Conservation (phyloP, 805 yeast genomes). For the Metschnikowia cubensis region DNA sequence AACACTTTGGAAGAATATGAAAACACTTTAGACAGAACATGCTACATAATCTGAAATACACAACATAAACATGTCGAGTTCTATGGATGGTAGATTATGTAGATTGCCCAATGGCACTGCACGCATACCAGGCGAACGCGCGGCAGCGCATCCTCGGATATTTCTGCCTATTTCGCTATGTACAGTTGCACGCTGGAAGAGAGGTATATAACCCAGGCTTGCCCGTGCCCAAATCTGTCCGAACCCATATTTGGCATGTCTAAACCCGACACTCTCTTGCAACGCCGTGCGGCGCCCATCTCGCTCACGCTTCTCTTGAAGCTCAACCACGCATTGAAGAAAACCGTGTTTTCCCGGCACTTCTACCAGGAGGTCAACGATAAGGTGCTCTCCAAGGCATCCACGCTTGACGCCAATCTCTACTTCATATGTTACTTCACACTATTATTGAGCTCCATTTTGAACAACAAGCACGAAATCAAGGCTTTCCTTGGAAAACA, state of each 20-base stretch:
- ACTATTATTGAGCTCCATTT: slow-evolving; percentile 31
- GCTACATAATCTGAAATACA: too few relatives aligned
- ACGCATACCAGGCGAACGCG: background rate
- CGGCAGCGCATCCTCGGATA: slow-evolving; percentile 3
- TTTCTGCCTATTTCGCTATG: background rate
- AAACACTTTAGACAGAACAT: too few relatives aligned
- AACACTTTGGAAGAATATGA: too few relatives aligned
- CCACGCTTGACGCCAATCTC: slow-evolving; percentile 37
- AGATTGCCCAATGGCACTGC: slow-evolving; percentile 1
- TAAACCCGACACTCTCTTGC: background rate
- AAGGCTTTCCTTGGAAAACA: slow-evolving; percentile 27
- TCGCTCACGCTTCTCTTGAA: slow-evolving; percentile 25
- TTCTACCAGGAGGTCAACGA: slow-evolving; percentile 41
- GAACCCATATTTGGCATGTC: background rate
- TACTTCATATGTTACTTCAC: slow-evolving; percentile 44
- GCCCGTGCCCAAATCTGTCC: background rate
- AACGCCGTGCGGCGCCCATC: slow-evolving; percentile 4
- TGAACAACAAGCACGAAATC: slow-evolving; percentile 36
- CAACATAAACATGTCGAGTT: too few relatives aligned
- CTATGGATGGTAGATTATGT: too few relatives aligned
- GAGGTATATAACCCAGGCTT: background rate
- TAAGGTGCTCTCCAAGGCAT: slow-evolving; percentile 30
- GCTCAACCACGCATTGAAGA: slow-evolving; percentile 26
- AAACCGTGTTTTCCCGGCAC: slow-evolving; percentile 33
- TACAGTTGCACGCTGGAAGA: slow-evolving; percentile 1